phyloP scores from a whole-genome alignment of 1,139 yeast genomes.

The Candida neerlandica region DNA sequence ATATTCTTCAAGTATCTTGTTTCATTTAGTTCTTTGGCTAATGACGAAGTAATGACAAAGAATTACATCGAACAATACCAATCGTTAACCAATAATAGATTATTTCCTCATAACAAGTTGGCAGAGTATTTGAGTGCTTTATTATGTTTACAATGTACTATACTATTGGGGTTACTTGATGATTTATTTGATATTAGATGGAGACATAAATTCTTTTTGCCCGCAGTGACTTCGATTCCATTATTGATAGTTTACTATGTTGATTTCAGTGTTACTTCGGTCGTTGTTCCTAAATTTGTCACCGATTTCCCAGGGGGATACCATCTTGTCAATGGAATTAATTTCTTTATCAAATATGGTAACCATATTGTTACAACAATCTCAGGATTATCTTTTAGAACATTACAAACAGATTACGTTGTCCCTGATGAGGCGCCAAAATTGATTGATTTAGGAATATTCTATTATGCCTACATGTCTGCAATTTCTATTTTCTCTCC shows the following conservation, averaged over 20 bases:
- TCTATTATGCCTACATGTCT: conserved; percentile 89
- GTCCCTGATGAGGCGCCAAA: conserved; percentile 36
- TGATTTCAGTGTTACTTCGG: conserved; percentile 90
- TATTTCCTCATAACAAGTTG: conserved; percentile 83
- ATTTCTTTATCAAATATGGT: conserved; percentile 29
- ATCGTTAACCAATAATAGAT: conserved; percentile 31
- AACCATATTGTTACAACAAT: conserved; percentile 35
- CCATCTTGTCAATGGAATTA: conserved; percentile 21
- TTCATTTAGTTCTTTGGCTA: conserved; percentile 42
- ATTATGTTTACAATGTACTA: conserved; percentile 79
- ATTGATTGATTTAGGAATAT: conserved; percentile 72
- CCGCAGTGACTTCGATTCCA: conserved; percentile 94
- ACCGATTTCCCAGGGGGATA: conserved; percentile 36
- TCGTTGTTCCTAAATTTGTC: conserved; percentile 79
- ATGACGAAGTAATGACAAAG: conserved; percentile 36
- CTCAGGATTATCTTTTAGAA: conserved; percentile 44
- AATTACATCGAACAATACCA: conserved; percentile 41
- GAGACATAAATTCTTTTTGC: conserved; percentile 95
- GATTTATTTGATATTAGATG: conserved; percentile 94
- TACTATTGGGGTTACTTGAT: conserved; percentile 86
- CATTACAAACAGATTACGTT: conserved; percentile 37
- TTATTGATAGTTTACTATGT: conserved; percentile 87
- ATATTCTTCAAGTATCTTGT: conserved; percentile 81
- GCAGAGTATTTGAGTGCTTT: conserved; percentile 86
- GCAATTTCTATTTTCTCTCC: conserved; percentile 92